These are phyloP conservation scores for Penicillium olsonii DNA, from an alignment of 2,329 filamentous ascomycete genomes.

Conservation along the genomic window DNA sequence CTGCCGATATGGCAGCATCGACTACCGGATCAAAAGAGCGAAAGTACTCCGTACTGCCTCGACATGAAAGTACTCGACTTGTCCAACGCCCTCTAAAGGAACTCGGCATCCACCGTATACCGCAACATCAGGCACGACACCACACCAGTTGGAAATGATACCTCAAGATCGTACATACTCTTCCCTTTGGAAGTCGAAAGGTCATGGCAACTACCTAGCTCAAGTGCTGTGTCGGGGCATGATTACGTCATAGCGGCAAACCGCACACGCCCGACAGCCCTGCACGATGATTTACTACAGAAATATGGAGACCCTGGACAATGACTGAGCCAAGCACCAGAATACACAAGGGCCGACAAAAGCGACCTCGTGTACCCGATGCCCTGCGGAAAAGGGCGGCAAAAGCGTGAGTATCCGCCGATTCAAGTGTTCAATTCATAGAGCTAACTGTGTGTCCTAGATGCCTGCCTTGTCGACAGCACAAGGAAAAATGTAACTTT, in stretches of 20 bases:
- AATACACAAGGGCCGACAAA: constrained; percentile 1
- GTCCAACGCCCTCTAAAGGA: too few relatives aligned
- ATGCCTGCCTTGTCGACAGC: constrained; percentile 51
- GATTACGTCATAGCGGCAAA: neutral
- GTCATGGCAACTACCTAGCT: too few relatives aligned
- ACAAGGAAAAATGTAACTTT: constrained; percentile 49
- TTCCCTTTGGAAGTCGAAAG: too few relatives aligned
- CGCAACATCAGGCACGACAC: too few relatives aligned
- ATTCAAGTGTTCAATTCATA: neutral
- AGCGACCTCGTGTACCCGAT: constrained; percentile 24
- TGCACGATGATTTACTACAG: neutral
- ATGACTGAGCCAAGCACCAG: constrained; percentile 1
- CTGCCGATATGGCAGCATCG: too few relatives aligned
- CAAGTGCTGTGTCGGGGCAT: too few relatives aligned
- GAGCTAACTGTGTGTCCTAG: constrained; percentile 26
- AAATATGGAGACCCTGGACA: neutral
- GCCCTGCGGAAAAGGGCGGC: constrained; percentile 27
- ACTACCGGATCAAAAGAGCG: too few relatives aligned
- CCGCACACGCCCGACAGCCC: neutral
- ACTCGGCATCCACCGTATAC: too few relatives aligned
- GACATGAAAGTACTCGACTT: too few relatives aligned
- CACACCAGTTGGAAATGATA: too few relatives aligned
- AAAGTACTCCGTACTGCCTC: too few relatives aligned
- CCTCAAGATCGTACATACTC: too few relatives aligned
- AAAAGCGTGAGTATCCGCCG: constrained; percentile 22